phyloP scores from a whole-genome alignment of 441 rosid species.

The Gossypium lobatum region DNA sequence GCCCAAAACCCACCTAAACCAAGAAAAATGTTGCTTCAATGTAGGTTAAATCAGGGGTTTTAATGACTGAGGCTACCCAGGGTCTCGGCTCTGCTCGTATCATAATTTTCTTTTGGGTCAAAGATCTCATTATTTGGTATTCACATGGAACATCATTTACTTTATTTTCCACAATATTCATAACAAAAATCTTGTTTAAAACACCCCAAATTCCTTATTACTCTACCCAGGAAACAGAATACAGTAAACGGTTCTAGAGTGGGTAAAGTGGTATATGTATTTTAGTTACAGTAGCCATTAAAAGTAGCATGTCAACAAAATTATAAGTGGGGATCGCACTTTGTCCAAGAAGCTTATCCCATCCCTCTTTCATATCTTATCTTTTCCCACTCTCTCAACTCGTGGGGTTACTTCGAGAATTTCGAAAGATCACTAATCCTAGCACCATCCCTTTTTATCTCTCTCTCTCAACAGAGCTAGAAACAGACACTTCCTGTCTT shows the following conservation, averaged over 20 bases:
- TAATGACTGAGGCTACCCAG: too few relatives aligned
- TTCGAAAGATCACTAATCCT: constrained; percentile 30
- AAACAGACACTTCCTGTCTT: too few relatives aligned
- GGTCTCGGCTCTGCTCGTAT: too few relatives aligned
- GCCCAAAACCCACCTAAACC: neutral
- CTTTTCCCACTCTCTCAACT: constrained; percentile 39
- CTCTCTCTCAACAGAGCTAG: too few relatives aligned
- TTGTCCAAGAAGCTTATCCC: constrained; percentile 65
- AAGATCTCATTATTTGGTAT: too few relatives aligned
- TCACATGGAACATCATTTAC: too few relatives aligned
- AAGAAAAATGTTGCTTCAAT: constrained; percentile 3
- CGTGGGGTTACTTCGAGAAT: constrained; percentile 55
- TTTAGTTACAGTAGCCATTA: neutral
- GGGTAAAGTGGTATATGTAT: constrained; percentile 5
- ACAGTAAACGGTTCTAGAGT: neutral
- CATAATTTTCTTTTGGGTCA: too few relatives aligned
- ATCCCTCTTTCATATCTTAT: constrained; percentile 57
- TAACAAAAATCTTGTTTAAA: too few relatives aligned
- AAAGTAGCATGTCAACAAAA: neutral
- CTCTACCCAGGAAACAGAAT: neutral
- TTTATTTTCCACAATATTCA: too few relatives aligned
- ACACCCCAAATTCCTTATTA: too few relatives aligned
- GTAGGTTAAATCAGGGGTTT: too few relatives aligned
- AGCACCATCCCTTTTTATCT: constrained; percentile 23
- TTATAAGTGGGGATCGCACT: constrained; percentile 45